Percentiles rank a stretch among this genome's conserved stretches.
Evolutionary conservation across 176 grass and related monocot genomes (phyloP).

Genomic region (Thinopyrum elongatum): DNA sequence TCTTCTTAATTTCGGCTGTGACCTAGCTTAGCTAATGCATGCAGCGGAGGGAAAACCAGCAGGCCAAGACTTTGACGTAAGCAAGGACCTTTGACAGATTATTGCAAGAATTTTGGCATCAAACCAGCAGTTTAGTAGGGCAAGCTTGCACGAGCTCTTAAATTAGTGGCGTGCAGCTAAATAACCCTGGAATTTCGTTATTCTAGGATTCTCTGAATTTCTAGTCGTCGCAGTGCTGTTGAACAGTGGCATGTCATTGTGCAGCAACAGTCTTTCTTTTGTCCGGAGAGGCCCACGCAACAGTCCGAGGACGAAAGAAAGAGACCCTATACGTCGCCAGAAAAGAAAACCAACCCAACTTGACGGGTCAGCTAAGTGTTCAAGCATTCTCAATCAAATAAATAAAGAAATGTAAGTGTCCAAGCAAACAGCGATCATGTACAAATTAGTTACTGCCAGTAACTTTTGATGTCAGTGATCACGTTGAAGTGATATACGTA

Average conservation of each 20-base stretch:
- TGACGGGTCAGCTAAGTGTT: background rate
- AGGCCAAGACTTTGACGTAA: background rate
- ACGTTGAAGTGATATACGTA: no score
- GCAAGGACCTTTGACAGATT: background rate
- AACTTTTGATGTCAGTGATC: background rate
- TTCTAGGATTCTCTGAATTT: conserved; percentile 21
- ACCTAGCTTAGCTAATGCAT: no score
- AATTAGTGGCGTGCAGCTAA: background rate
- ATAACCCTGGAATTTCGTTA: background rate
- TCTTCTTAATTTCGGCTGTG: background rate
- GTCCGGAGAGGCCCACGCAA: conserved; percentile 4
- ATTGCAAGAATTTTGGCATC: background rate
- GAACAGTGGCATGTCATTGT: conserved; percentile 20
- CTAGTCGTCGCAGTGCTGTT: background rate
- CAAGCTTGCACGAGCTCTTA: background rate
- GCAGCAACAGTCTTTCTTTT: conserved; percentile 16
- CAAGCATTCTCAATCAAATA: no score
- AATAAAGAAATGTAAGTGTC: background rate
- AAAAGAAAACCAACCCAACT: conserved; percentile 13
- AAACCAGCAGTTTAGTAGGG: background rate
- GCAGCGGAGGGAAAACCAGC: background rate
- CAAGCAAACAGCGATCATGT: background rate
- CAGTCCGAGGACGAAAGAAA: conserved; percentile 38
- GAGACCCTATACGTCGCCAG: background rate
- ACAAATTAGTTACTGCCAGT: background rate